phyloP scores from a whole-genome alignment of 2,329 filamentous ascomycete species.

The Pestalotiopsis fici region DNA sequence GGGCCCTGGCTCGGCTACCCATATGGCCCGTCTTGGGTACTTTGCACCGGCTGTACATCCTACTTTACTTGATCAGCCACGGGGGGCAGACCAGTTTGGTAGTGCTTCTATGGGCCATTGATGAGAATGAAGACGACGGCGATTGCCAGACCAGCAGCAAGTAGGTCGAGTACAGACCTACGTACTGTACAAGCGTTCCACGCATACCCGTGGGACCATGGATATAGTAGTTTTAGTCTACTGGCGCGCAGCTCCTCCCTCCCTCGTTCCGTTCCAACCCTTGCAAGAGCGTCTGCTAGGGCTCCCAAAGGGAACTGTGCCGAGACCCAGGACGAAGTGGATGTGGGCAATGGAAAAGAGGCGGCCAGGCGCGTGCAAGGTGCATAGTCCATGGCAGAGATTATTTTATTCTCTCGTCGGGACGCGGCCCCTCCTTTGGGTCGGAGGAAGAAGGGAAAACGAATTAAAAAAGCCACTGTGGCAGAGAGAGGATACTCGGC shows the following conservation, averaged over 20 bases:
- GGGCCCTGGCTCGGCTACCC: neutral
- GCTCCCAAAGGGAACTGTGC: neutral
- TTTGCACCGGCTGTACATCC: neutral
- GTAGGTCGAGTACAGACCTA: neutral
- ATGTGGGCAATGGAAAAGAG: neutral
- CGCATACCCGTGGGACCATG: neutral
- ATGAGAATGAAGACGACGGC: too few species aligned
- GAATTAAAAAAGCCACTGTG: neutral
- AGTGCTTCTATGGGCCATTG: neutral
- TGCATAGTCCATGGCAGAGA: neutral
- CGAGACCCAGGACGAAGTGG: conserved; percentile 1
- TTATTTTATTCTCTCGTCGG: neutral
- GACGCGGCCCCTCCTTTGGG: neutral
- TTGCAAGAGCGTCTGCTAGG: neutral
- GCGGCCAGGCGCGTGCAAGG: neutral
- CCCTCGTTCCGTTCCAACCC: neutral
- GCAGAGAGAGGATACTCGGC: neutral
- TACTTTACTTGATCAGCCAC: neutral
- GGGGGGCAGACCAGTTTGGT: neutral
- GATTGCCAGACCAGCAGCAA: too few species aligned
- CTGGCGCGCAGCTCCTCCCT: neutral
- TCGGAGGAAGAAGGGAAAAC: neutral
- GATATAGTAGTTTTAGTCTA: neutral
- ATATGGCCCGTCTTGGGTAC: neutral
- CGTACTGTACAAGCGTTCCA: neutral